These are phyloP conservation scores for Vitellaria paradoxa DNA, from an alignment of 179 eudicot genomes.

Conservation along the genomic window DNA sequence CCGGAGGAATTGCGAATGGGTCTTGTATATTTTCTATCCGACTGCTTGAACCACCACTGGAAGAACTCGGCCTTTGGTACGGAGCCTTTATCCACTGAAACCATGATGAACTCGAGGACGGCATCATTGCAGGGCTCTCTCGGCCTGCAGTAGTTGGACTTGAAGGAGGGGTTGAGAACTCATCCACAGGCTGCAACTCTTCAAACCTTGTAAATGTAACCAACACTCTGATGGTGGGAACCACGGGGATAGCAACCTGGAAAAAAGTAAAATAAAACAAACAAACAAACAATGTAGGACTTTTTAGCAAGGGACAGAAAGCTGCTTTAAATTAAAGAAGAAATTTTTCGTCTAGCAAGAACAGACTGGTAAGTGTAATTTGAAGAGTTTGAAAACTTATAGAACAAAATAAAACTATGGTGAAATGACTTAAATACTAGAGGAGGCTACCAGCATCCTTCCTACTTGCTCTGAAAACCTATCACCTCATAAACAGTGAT, in stretches of 20 bases:
- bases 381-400: neutral
- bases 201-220: slow-evolving; percentile 61
- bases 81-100: slow-evolving; percentile 62
- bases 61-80: slow-evolving; percentile 30
- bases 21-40: slow-evolving; percentile 50
- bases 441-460: neutral
- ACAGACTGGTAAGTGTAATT: neutral
- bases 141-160: slow-evolving; percentile 39
- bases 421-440: neutral
- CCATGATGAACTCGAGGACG: slow-evolving; percentile 46
- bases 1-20: slow-evolving; percentile 51
- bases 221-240: slow-evolving; percentile 52
- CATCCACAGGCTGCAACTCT: slow-evolving; percentile 55
- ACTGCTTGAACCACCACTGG: slow-evolving; percentile 23
- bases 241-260: slow-evolving; percentile 62
- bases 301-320: neutral
- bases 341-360: neutral
- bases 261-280: neutral
- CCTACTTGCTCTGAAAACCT: neutral
- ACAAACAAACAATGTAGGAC: neutral
- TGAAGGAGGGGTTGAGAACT: slow-evolving; percentile 59
- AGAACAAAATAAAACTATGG: neutral
- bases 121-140: slow-evolving; percentile 31
- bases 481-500: neutral
- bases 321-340: neutral